A percentile compares a stretch with the other conserved stretches of the same genome.
phyloP scores from a whole-genome alignment of 345 rosid genomes.

The Euphorbia lathyris region DNA sequence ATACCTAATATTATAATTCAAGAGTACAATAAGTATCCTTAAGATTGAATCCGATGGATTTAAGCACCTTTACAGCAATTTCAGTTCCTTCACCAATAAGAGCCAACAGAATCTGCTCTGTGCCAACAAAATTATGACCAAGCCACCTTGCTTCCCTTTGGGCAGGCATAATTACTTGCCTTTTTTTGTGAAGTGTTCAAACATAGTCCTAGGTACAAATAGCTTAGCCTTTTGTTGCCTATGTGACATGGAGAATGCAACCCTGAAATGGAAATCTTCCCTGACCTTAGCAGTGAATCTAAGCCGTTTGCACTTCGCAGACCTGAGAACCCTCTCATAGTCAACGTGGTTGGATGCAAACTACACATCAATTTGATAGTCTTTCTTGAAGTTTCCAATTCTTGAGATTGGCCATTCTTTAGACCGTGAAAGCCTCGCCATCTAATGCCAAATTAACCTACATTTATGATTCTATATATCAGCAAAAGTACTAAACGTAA shows the following conservation, averaged over 20 bases:
- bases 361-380: conserved; percentile 41
- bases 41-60: conserved; percentile 94
- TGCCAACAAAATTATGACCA: conserved; percentile 97
- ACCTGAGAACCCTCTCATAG: conserved; percentile 51
- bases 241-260: conserved; percentile 35
- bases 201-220: conserved; percentile 66
- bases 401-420: conserved; percentile 39
- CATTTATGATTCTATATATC: conserved; percentile 24
- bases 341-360: conserved; percentile 36
- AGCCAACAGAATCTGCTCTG: conserved; percentile 86
- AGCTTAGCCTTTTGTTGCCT: conserved; percentile 47
- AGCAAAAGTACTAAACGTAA: not conserved
- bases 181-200: conserved; percentile 89
- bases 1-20: too few species aligned
- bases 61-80: conserved; percentile 91
- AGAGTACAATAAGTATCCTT: too few species aligned
- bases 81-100: conserved; percentile 96
- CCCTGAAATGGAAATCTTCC: conserved; percentile 44
- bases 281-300: conserved; percentile 34
- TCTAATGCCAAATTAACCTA: conserved; percentile 38
- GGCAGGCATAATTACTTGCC: conserved; percentile 90
- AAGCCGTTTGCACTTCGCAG: conserved; percentile 49
- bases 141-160: conserved; percentile 96
- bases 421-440: conserved; percentile 58
- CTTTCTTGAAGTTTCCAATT: conserved; percentile 44